Percentiles rank a stretch among this genome's conserved stretches.
Evolutionary conservation across 257 asterid species (phyloP).

Genomic region (Solanum medicagineum): DNA sequence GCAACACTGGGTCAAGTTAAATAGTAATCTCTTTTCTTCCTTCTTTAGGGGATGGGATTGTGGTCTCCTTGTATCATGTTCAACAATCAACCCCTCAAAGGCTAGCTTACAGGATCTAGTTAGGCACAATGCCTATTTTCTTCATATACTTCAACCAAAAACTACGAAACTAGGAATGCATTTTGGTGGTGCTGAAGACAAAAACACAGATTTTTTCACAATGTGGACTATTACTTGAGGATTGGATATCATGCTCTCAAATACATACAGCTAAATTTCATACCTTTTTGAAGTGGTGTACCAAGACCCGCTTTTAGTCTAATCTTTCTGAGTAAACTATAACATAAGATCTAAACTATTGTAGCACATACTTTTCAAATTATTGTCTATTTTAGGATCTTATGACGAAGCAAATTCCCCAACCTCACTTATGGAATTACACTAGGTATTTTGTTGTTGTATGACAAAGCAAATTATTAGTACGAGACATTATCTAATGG

Average conservation of each 20-base stretch:
- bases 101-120: background rate
- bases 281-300: background rate
- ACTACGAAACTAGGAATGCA: background rate
- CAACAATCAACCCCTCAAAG: background rate
- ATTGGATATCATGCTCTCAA: background rate
- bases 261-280: background rate
- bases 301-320: background rate
- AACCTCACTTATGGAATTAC: background rate
- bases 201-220: background rate
- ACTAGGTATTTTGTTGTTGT: background rate
- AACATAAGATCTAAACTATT: background rate
- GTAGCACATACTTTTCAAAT: background rate
- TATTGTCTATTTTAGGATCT: background rate
- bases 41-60: background rate
- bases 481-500: background rate
- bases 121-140: background rate
- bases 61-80: background rate
- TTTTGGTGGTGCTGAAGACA: background rate
- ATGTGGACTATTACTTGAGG: background rate
- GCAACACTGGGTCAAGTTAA: background rate
- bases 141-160: background rate
- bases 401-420: background rate
- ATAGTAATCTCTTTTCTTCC: background rate
- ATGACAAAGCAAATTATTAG: background rate
- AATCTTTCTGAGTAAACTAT: background rate